Conservation (phyloP, 1,284 basidiomycete genomes). For the Pholiota adiposa region DNA sequence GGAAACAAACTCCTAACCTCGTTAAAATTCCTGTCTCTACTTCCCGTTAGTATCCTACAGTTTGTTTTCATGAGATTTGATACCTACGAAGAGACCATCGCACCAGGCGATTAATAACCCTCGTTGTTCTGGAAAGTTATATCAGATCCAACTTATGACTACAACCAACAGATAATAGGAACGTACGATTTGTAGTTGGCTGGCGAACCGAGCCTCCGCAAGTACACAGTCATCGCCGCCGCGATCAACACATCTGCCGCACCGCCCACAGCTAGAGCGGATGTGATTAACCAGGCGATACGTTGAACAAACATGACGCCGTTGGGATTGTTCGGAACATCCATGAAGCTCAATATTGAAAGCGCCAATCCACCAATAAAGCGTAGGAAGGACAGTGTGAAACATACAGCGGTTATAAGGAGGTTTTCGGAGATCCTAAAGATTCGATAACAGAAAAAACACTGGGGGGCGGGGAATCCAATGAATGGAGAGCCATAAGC, state of each 20-base stretch:
- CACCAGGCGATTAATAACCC: constrained; percentile 18
- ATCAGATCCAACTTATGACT: background rate
- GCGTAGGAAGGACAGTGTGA: constrained; percentile 12
- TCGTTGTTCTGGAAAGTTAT: constrained; percentile 13
- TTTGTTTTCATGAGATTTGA: background rate
- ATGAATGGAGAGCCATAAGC: too few species aligned
- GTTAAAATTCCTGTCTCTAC: constrained; percentile 21
- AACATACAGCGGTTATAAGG: constrained; percentile 1
- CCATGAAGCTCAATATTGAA: constrained; percentile 13
- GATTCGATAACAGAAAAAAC: constrained; percentile 15
- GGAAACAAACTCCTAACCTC: background rate
- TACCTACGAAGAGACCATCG: constrained; percentile 20
- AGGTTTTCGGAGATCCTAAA: constrained; percentile 11
- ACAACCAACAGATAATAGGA: background rate
- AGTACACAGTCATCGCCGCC: constrained; percentile 15
- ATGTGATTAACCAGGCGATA: constrained; percentile 16
- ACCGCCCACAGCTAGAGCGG: constrained; percentile 16
- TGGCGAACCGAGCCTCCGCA: constrained; percentile 14
- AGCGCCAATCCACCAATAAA: constrained; percentile 17
- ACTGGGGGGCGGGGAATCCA: background rate
- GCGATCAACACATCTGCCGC: constrained; percentile 20
- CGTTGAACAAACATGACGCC: constrained; percentile 6
- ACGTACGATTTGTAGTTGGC: constrained; percentile 16
- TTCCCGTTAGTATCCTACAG: background rate
- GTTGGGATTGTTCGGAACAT: constrained; percentile 17